phyloP scores from a whole-genome alignment of 768 basidiomycete species.

The Baorangia bicolor region DNA sequence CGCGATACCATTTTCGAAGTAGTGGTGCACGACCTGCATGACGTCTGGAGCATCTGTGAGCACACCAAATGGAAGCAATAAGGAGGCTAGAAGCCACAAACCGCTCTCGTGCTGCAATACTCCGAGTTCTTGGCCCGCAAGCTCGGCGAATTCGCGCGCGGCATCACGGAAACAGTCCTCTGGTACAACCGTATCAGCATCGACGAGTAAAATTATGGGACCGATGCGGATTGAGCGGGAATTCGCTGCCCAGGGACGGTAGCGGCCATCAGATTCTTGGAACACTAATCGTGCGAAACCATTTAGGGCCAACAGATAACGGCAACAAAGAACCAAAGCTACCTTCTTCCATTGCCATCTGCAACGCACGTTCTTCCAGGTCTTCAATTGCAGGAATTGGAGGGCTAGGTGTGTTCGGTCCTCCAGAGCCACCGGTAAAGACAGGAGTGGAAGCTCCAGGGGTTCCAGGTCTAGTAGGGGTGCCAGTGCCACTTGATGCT shows the following conservation, averaged over 20 bases:
- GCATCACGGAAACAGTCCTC: conserved; percentile 92
- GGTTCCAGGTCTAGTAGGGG: conserved; percentile 27
- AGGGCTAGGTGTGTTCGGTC: conserved; percentile 7
- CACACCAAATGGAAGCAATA: background rate
- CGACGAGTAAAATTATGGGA: conserved; percentile 77
- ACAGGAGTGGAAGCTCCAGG: conserved; percentile 18
- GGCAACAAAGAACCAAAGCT: conserved; percentile 31
- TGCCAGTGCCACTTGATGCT: conserved; percentile 22
- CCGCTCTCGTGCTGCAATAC: conserved; percentile 91
- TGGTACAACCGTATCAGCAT: conserved; percentile 87
- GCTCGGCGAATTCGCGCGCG: conserved; percentile 79
- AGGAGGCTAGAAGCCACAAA: conserved; percentile 38
- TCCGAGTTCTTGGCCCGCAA: conserved; percentile 58
- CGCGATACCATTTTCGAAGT: conserved; percentile 88
- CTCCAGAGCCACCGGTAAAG: conserved; percentile 2
- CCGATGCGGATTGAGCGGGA: conserved; percentile 73
- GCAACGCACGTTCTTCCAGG: conserved; percentile 49
- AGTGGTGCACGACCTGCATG: conserved; percentile 87
- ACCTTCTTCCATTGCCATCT: conserved; percentile 52
- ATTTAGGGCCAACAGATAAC: conserved; percentile 38
- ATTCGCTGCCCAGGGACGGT: conserved; percentile 76
- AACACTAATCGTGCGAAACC: conserved; percentile 41
- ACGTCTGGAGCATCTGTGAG: conserved; percentile 51
- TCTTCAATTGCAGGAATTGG: conserved; percentile 31
- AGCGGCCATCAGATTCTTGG: conserved; percentile 53